Conservation (phyloP, 768 basidiomycete genomes). For the Vararia minispora region DNA sequence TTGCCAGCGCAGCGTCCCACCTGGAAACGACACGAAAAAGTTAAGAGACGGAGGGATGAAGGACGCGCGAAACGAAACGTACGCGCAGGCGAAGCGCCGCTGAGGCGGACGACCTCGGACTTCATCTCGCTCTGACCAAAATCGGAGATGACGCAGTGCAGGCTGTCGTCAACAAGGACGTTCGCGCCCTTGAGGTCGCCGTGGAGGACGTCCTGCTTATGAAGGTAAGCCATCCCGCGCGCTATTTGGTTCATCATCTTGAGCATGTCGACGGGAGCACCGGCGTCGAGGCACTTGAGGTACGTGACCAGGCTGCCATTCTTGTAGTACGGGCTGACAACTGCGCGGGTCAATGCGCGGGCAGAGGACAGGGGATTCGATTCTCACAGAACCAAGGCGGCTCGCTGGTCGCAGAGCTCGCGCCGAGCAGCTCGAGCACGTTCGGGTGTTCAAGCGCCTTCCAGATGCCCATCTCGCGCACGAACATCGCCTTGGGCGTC, state of each 20-base stretch:
- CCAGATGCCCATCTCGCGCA: conserved; percentile 66
- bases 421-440: conserved; percentile 67
- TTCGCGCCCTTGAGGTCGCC: conserved; percentile 79
- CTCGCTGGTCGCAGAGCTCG: conserved; percentile 57
- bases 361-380: conserved; percentile 15
- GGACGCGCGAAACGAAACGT: conserved; percentile 10
- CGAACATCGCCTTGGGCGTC: conserved; percentile 53
- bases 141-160: conserved; percentile 65
- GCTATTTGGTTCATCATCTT: conserved; percentile 65
- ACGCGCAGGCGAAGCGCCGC: conserved; percentile 29
- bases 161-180: conserved; percentile 58
- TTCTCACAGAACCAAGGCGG: conserved; percentile 61
- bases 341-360: neutral
- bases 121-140: conserved; percentile 80
- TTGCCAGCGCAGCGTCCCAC: conserved; percentile 41
- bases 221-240: conserved; percentile 75
- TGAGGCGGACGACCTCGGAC: conserved; percentile 53
- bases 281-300: conserved; percentile 27
- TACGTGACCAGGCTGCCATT: conserved; percentile 54
- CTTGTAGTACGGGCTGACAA: conserved; percentile 59
- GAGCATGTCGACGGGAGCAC: conserved; percentile 33
- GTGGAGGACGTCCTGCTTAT: conserved; percentile 56
- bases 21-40: conserved; percentile 19
- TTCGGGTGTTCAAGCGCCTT: conserved; percentile 53
- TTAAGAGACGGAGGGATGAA: neutral